Conservation (phyloP, 1,284 basidiomycete genomes). For the Spongispora temasekensis region DNA sequence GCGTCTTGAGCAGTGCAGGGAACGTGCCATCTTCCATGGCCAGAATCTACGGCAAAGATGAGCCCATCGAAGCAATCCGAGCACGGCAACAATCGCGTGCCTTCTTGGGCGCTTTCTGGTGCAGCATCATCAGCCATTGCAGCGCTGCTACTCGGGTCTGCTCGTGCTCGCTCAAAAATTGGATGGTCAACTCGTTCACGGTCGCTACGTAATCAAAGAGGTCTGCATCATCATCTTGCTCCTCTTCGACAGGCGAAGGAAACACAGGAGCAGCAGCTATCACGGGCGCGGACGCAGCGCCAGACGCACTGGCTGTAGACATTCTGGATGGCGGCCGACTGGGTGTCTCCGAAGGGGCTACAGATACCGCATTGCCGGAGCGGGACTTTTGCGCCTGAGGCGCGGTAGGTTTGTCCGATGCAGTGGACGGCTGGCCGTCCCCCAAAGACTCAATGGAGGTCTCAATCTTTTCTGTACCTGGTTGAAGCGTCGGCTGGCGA, state of each 20-base stretch:
- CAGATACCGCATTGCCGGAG: constrained; percentile 23
- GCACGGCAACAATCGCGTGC: constrained; percentile 40
- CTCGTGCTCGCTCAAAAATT: constrained; percentile 95
- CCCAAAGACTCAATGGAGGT: constrained; percentile 45
- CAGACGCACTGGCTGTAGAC: constrained; percentile 42
- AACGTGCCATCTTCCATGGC: constrained; percentile 97
- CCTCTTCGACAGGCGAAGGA: constrained; percentile 35
- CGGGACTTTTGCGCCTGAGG: constrained; percentile 34
- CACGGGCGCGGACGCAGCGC: constrained; percentile 17
- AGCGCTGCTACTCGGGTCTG: constrained; percentile 94
- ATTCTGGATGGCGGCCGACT: constrained; percentile 60
- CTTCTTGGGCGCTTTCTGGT: constrained; percentile 96
- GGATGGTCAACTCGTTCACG: constrained; percentile 89
- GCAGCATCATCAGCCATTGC: constrained; percentile 98
- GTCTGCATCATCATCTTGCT: constrained; percentile 58
- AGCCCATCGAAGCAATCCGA: constrained; percentile 2
- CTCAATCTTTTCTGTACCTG: constrained; percentile 41
- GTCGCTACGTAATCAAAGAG: constrained; percentile 92
- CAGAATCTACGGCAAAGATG: constrained; percentile 62
- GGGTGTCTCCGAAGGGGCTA: constrained; percentile 24
- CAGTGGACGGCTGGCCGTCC: constrained; percentile 31
- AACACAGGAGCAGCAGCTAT: constrained; percentile 24
- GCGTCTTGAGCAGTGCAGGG: constrained; percentile 90
- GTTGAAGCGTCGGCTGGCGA: constrained; percentile 47
- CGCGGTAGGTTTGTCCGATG: constrained; percentile 23